These are phyloP conservation scores for Hypholoma sublateritium DNA, from an alignment of 768 basidiomycete genomes.

Conservation along the genomic window DNA sequence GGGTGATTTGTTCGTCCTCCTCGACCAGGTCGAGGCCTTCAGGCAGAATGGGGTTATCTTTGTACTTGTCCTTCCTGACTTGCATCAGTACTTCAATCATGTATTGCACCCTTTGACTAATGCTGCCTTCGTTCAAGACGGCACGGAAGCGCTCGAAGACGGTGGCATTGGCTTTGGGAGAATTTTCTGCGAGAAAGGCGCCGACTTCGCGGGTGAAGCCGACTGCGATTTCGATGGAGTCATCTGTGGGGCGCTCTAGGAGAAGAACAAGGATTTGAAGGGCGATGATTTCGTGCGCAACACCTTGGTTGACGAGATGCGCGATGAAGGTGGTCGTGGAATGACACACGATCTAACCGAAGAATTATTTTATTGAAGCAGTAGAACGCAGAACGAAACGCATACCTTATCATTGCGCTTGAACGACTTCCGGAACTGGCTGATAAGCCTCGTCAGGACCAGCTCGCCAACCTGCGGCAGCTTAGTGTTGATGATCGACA, in stretches of 20 bases:
- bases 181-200: conserved; percentile 89
- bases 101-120: conserved; percentile 96
- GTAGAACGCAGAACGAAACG: conserved; percentile 5
- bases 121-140: conserved; percentile 90
- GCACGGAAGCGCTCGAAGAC: conserved; percentile 97
- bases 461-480: conserved; percentile 95
- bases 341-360: conserved; percentile 81
- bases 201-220: conserved; percentile 98
- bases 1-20: conserved; percentile 97
- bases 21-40: conserved; percentile 97
- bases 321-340: conserved; percentile 91
- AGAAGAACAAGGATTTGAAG: conserved; percentile 95
- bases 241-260: conserved; percentile 93
- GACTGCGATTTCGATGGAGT: conserved; percentile 97
- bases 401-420: conserved; percentile 97
- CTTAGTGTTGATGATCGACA: conserved; percentile 96
- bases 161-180: conserved; percentile 92
- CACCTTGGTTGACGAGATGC: conserved; percentile 90
- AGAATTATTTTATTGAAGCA: background rate
- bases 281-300: conserved; percentile 92
- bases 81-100: conserved; percentile 99
- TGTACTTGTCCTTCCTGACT: conserved; percentile 97
- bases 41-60: conserved; percentile 93
- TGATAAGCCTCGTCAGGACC: conserved; percentile 83
- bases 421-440: conserved; percentile 92